phyloP scores from a whole-genome alignment of 2,329 filamentous ascomycete genomes.

The Cadophora sp. region DNA sequence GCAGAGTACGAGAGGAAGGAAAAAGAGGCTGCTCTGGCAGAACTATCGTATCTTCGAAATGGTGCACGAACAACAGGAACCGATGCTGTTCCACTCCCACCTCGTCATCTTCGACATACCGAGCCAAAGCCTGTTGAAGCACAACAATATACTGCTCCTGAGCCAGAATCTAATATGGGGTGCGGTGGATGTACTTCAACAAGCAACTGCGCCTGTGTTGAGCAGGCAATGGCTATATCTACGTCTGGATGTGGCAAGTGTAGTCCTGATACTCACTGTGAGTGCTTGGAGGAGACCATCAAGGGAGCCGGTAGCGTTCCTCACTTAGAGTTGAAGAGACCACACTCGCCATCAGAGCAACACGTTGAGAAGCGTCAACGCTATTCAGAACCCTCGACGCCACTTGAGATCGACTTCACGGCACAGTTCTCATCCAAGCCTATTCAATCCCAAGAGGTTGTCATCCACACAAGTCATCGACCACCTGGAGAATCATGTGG shows the following conservation, averaged over 20 bases:
- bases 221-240: conserved; percentile 62
- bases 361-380: conserved; percentile 62
- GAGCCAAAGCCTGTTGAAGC: conserved; percentile 34
- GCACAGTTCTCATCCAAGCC: conserved; percentile 61
- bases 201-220: conserved; percentile 64
- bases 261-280: conserved; percentile 65
- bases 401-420: conserved; percentile 78
- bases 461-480: conserved; percentile 41
- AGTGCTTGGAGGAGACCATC: conserved; percentile 59
- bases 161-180: conserved; percentile 46
- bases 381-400: conserved; percentile 51
- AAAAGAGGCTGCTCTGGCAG: conserved; percentile 52
- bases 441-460: conserved; percentile 35
- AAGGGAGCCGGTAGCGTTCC: conserved; percentile 27
- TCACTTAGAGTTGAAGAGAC: conserved; percentile 41
- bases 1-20: conserved; percentile 48
- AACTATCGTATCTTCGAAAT: conserved; percentile 47
- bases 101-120: conserved; percentile 40
- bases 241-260: conserved; percentile 70
- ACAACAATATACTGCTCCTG: conserved; percentile 40
- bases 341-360: conserved; percentile 40
- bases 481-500: conserved; percentile 73
- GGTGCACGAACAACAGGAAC: conserved; percentile 43
- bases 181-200: conserved; percentile 64
- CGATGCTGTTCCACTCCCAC: conserved; percentile 51